Base-by-base conservation (phyloP, 2,329 filamentous ascomycete species). In the Colletotrichum plurivorum region DNA sequence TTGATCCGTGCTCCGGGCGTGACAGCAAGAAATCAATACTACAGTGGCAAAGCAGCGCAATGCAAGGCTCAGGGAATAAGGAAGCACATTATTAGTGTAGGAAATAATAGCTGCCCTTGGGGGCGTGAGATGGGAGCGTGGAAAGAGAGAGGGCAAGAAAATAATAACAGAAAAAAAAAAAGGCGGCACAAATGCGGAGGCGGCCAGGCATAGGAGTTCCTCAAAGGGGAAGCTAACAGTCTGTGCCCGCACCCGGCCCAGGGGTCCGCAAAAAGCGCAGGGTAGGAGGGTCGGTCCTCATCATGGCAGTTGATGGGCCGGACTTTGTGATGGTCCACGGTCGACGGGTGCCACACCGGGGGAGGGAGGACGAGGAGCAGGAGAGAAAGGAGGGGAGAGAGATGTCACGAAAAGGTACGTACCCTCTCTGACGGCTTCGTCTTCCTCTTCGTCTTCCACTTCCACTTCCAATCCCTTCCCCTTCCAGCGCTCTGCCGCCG, bases 161-260 rank as follows among this genome's bases (percentile, higher is more conserved):
- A 45, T 36, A 51, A 6, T 52, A 27, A 27, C 48, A 41, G 22
- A 54, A 22, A 27, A 62, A 16, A 22, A 53, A 57, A 58, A 70
- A 60, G 16, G 18, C 54, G 55, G 66, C 62, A 58, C 52, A 70
- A 52, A 68, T 71, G 67, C 67, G 62, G 67, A 71, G 70, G 43
- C 48, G 46, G 41, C 48, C 67, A 71, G 54, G 70, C 67, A 68
- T 68, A 69, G 55, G 31, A 52, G 61, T 69, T 70, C 62, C 62
- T 69, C 48, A 71, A 71, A 67, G 54, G 70, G 67, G 70, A 70
- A 70, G 67, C 58, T 67, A 70, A 49, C 57, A 59, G 67, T 63
- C 62, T 71, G 70, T 71, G 70, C 70, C 67, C 58, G 69, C 61
- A 63, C 55, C 27, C 46, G 48, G 65, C 22, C 57, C 67, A 70